Conservation (phyloP, 73 alveolate species). For the Halteria grandinella region DNA sequence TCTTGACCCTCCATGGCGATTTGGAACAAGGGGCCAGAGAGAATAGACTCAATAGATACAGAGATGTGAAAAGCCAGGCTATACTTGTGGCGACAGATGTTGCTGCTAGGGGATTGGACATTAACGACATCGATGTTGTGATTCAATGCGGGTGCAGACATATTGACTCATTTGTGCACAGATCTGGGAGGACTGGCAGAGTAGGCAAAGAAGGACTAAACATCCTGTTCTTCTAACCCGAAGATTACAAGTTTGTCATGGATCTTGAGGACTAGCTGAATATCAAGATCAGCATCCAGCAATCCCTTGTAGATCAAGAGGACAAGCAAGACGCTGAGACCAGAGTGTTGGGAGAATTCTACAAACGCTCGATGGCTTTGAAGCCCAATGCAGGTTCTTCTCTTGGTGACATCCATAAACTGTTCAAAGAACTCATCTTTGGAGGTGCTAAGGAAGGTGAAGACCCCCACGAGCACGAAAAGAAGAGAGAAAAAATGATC, state of each 20-base stretch:
- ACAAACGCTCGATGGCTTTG: too few relatives aligned
- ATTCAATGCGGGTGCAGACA: constrained; percentile 83
- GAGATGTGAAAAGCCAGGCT: constrained; percentile 60
- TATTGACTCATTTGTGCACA: constrained; percentile 90
- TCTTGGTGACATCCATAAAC: too few relatives aligned
- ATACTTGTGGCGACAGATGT: constrained; percentile 92
- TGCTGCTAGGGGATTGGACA: constrained; percentile 94
- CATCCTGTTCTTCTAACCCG: constrained; percentile 64
- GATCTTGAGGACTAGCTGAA: constrained; percentile 7
- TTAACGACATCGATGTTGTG: constrained; percentile 82
- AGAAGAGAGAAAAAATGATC: too few relatives aligned
- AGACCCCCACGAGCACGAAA: too few relatives aligned
- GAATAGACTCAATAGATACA: constrained; percentile 66
- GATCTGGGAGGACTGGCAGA: constrained; percentile 96
- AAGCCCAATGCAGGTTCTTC: too few relatives aligned
- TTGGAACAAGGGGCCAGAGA: constrained; percentile 82
- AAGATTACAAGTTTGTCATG: constrained; percentile 6
- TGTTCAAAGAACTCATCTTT: too few relatives aligned
- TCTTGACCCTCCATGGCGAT: constrained; percentile 87
- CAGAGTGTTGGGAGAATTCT: too few relatives aligned
- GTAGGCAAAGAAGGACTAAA: constrained; percentile 84
- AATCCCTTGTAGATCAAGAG: too few relatives aligned
- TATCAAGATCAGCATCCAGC: neutral
- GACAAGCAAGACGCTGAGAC: too few relatives aligned
- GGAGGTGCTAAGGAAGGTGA: too few relatives aligned